phyloP scores from a whole-genome alignment of 345 rosid species.

The Populus pruinosa region DNA sequence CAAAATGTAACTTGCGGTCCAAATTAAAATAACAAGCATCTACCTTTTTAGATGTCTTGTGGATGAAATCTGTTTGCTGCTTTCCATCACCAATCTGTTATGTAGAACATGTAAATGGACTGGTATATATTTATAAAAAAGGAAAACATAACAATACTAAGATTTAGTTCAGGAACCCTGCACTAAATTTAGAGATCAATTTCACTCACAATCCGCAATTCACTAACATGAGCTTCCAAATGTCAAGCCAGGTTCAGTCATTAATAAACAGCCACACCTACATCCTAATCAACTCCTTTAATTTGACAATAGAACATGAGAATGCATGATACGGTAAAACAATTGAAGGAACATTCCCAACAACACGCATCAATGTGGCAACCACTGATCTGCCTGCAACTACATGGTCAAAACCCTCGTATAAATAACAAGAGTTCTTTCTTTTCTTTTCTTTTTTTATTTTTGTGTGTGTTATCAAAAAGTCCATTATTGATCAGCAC shows the following conservation, averaged over 20 bases:
- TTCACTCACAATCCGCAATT: neutral
- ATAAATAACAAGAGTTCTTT: neutral
- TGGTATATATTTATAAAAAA: neutral
- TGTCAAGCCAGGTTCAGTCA: neutral
- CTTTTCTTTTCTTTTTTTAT: too few species aligned
- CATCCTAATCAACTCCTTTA: neutral
- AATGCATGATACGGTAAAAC: neutral
- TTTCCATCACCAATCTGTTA: constrained; percentile 58
- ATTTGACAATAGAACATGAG: neutral
- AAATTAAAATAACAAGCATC: constrained; percentile 1
- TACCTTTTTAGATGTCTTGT: constrained; percentile 80
- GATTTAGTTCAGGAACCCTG: neutral
- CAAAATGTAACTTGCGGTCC: neutral
- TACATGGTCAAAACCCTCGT: neutral
- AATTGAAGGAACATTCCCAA: neutral
- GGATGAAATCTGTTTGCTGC: constrained; percentile 61
- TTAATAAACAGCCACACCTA: neutral
- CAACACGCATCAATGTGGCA: neutral
- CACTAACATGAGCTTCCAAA: neutral
- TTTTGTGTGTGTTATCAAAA: neutral
- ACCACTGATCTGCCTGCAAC: neutral
- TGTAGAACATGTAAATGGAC: constrained; percentile 13
- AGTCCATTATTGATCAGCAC: neutral
- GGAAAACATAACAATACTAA: neutral
- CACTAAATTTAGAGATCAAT: neutral